Evolutionary conservation across 1,284 basidiomycete species (phyloP), one percentile per base, ranked within the genome.

Genomic region (Ceratobasidium sp.): DNA sequence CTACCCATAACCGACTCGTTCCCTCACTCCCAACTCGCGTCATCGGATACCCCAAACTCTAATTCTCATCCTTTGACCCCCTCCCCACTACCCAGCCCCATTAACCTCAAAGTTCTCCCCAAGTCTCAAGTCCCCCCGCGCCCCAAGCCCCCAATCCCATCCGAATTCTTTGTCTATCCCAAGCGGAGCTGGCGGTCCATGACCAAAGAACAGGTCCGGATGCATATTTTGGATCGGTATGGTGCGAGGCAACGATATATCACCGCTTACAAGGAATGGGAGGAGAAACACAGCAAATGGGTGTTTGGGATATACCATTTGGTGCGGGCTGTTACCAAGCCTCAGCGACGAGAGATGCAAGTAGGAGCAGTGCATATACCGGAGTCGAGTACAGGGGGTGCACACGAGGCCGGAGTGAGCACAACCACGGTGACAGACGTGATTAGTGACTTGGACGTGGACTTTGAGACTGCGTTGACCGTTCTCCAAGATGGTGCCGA

Each of bases 71-170:
- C 47, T 50, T 21, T 25, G 7, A 14, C 47, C n/a, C 9, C 7
- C 14, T 6, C 23, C 23, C 47, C 23, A 6, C 11, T 6, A 23
- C n/a, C 47, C 23, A 6, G 42, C 4, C 16, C 16, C 6, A 7
- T 50, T 14, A 6, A 50, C 14, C 7, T 4, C 25, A 50, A 27
- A 6, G 9, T 14, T 13, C n/a, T 27, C 49, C 21, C 6, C 41
- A 42, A 54, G 9, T 19, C 29, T 21, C 23, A 16, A 30, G 21
- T 64, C 29, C 50, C 60, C 16, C 46, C 60, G 1, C 60, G 60
- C n/a, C 60, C 60, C 47, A 41, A 53, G 60, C 60, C 60, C 21
- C 60, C 60, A 7, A 25, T 50, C 3, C 60, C 60, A 7, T n/a
- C 60, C 14, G 19, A 54, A 3, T 54, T 53, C 25, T 53, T 64